Percentiles rank a stretch among this genome's conserved stretches.
Conservation (phyloP, 2,329 filamentous ascomycete species). For the Diaporthe citrichinensis region DNA sequence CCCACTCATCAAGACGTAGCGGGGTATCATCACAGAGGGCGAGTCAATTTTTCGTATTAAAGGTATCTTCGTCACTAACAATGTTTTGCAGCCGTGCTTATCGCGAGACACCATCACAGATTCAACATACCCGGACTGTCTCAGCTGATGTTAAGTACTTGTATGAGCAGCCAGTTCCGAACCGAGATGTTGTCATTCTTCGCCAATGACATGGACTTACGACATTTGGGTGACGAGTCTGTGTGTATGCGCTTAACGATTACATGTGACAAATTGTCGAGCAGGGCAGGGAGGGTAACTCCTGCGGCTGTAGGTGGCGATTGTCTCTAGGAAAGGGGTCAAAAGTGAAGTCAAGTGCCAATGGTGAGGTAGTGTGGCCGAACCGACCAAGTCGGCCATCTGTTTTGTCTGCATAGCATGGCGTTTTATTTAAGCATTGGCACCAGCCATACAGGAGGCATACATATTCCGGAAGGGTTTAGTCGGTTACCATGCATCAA, state of each 20-base stretch:
- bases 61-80: conserved; percentile 28
- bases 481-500: not conserved
- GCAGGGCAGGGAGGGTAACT: no score
- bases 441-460: not conserved
- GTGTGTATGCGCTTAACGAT: not conserved
- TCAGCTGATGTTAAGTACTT: conserved; percentile 36
- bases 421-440: not conserved
- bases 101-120: conserved; percentile 21
- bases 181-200: conserved; percentile 34
- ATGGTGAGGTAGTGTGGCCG: not conserved
- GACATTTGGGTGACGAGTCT: not conserved
- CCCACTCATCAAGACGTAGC: conserved; percentile 2
- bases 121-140: conserved; percentile 6
- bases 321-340: not conserved
- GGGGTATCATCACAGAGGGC: conserved; percentile 37
- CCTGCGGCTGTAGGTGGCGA: not conserved
- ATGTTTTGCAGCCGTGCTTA: conserved; percentile 16
- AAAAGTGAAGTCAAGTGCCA: not conserved
- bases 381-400: not conserved
- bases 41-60: conserved; percentile 30
- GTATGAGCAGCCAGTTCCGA: conserved; percentile 37
- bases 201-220: conserved; percentile 1
- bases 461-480: not conserved
- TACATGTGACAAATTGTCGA: not conserved
- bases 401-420: conserved; percentile 30